Percentiles rank a stretch among this genome's conserved stretches.
Conservation (phyloP, 2,329 filamentous ascomycete species). For the Aureobasidium sp. region DNA sequence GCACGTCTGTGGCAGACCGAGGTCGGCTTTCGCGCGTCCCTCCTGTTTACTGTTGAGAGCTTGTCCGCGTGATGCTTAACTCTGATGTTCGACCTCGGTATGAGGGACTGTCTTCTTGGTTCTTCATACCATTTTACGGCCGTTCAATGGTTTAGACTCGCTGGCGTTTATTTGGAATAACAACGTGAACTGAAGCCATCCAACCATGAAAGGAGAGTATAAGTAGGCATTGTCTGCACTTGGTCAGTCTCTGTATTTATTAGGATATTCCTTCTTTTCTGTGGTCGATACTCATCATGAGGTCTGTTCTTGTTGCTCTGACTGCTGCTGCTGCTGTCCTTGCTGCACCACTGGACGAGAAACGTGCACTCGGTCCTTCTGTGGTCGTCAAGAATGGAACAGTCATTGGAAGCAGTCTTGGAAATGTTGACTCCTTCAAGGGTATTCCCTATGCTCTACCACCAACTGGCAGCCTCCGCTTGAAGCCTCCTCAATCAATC, state of each 20-base stretch:
- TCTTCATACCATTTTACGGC: slow-evolving; percentile 8
- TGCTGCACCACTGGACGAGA: slow-evolving; percentile 16
- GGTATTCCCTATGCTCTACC: slow-evolving; percentile 70
- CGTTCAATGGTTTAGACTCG: not conserved
- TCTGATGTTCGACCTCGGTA: not conserved
- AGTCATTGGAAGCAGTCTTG: slow-evolving; percentile 43
- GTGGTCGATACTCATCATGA: not conserved
- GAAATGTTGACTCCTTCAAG: slow-evolving; percentile 59
- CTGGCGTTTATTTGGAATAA: not conserved
- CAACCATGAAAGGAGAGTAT: not conserved
- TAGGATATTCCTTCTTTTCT: not conserved
- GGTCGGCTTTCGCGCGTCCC: not conserved
- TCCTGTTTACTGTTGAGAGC: not conserved
- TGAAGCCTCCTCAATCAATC: slow-evolving; percentile 61
- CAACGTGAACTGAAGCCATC: not conserved
- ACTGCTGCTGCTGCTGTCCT: slow-evolving; percentile 15
- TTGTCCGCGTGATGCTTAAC: not conserved
- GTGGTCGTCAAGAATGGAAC: slow-evolving; percentile 53
- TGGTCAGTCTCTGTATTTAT: not conserved
- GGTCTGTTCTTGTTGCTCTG: not conserved
- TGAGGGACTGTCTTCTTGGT: not conserved
- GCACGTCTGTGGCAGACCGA: not conserved
- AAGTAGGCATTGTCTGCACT: not conserved
- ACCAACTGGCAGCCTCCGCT: slow-evolving; percentile 58
- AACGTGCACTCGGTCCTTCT: slow-evolving; percentile 36